phyloP scores from a whole-genome alignment of 2,329 filamentous ascomycete genomes.

The Teratosphaeria gauchensis region DNA sequence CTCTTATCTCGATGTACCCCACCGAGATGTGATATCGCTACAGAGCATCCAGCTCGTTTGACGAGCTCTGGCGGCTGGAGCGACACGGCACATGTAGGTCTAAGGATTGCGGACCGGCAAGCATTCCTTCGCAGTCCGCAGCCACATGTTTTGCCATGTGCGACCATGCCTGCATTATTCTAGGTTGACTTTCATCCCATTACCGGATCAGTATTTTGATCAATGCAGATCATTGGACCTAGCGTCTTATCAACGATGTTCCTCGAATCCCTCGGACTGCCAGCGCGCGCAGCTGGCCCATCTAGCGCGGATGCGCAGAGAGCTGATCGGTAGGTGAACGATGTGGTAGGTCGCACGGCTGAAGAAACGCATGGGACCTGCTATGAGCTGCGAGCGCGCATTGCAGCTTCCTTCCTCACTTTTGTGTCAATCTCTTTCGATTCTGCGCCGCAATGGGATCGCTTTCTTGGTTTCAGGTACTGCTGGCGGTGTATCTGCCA shows the following conservation, averaged over 20 bases:
- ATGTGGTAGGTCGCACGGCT: neutral
- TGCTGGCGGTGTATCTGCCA: neutral
- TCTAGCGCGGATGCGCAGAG: neutral
- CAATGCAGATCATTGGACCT: neutral
- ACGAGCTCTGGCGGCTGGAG: neutral
- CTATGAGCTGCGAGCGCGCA: neutral
- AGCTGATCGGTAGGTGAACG: neutral
- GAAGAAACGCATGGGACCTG: neutral
- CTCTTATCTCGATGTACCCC: neutral
- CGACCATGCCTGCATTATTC: neutral
- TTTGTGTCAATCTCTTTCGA: neutral
- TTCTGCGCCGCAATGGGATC: neutral
- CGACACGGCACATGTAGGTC: neutral
- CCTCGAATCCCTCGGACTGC: neutral
- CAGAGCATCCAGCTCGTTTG: neutral
- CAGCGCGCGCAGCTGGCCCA: neutral
- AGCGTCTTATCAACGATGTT: neutral
- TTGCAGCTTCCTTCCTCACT: neutral
- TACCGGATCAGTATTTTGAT: neutral
- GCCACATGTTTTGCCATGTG: neutral
- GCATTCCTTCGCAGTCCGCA: neutral
- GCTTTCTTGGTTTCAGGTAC: neutral
- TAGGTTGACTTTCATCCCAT: neutral
- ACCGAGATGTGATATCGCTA: neutral
- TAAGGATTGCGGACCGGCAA: neutral